Evolutionary conservation across 139 green algal genomes (phyloP), one percentile per base, ranked within the genome.

Genomic region (Coelastrella sp.): DNA sequence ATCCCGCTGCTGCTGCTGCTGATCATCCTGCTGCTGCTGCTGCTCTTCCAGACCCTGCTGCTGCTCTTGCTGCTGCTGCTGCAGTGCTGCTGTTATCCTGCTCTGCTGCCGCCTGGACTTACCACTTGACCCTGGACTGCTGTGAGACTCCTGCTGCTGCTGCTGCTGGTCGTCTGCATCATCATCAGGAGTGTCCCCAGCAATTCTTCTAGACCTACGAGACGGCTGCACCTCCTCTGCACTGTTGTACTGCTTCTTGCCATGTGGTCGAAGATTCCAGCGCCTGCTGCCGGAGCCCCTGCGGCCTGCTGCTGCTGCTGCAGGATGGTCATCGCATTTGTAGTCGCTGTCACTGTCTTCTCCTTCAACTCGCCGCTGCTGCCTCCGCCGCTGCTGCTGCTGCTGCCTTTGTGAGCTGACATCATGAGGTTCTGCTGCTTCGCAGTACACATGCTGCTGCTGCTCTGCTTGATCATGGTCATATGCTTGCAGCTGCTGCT

Each of bases 121-220:
- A 5, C 63, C 63, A 78, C 82, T 78, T 5, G 82, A 87, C 6
- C 82, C 82, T n/a, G 61, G 63, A 6, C 11, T 74, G 24, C 74
- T 81, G 24, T 15, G 10, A 58, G 8, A 25, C 35, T 83, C 66
- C 82, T 81, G 66, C 84, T 60, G 82, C 61, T 87, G 82, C 22
- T 87, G 9, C 65, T 20, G 57, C 20, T 79, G 79, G 57, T 70
- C 24, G 63, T 86, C n/a, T 19, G 74, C 58, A 49, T 17, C 59
- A 25, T 81, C 35, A 25, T 79, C 63, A 22, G 82, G 82, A 3
- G 65, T 87, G 27, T 63, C 82, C 1, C 84, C 84, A 70, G 84
- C 84, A 14, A 88, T 88, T n/a, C 84, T 80, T 49, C 84, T 66
- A 12, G 84, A 88, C 20, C 84, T 22, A 0, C 84, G 49, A 14